Conservation (phyloP, 1,284 basidiomycete species). For the Exobasidium cylindrosporum region DNA sequence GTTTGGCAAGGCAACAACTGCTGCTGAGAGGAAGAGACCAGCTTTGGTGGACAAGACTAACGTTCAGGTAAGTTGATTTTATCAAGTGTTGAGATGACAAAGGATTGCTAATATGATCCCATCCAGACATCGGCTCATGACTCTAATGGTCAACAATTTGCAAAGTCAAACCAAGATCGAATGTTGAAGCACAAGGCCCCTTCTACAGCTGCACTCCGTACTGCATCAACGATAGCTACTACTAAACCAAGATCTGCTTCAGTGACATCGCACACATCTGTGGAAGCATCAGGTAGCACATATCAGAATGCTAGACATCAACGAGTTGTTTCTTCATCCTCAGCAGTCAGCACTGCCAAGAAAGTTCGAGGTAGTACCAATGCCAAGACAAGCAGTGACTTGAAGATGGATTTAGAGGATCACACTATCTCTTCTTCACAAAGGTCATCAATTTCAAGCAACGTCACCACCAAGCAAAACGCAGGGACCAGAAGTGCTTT, state of each 20-base stretch:
- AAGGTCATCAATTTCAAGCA: not conserved
- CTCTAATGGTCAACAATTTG: too few relatives aligned
- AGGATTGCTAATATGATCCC: not conserved
- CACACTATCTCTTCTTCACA: not conserved
- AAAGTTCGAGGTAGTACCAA: not conserved
- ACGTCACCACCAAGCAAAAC: not conserved
- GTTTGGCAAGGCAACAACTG: slow-evolving; percentile 1
- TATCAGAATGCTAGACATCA: not conserved
- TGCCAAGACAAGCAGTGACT: not conserved
- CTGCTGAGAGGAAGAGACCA: not conserved
- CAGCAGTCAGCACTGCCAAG: not conserved
- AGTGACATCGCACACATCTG: not conserved
- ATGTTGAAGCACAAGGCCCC: slow-evolving; percentile 10
- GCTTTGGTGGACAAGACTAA: slow-evolving; percentile 19
- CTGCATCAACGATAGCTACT: not conserved
- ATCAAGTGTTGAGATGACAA: not conserved
- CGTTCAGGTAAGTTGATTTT: not conserved
- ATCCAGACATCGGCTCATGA: not conserved
- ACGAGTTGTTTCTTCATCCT: slow-evolving; percentile 5
- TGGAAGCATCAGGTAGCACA: not conserved
- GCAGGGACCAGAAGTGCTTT: not conserved
- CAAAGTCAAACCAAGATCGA: not conserved
- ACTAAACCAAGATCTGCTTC: slow-evolving; percentile 7
- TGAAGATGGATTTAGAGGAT: slow-evolving; percentile 1
- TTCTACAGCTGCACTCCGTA: not conserved